A percentile compares a stretch with the other conserved stretches of the same genome.
phyloP scores from a whole-genome alignment of 495 filamentous ascomycete genomes.

The Aspergillus sclerotiicarbonarius region DNA sequence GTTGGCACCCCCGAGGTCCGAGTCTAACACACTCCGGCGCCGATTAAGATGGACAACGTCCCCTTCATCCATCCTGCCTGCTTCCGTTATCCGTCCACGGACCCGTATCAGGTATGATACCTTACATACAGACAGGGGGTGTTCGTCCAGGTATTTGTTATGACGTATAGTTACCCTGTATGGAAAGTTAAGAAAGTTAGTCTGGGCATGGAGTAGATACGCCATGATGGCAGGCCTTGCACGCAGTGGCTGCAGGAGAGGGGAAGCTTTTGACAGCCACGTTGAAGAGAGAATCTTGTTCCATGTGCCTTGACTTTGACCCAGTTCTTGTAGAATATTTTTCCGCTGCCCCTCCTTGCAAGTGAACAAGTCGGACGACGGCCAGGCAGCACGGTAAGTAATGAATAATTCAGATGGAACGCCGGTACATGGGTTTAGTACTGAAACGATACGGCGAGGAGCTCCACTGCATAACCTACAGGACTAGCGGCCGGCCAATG shows the following conservation, averaged over 20 bases:
- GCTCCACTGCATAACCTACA: neutral
- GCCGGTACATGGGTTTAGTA: no score
- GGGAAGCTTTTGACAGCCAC: no score
- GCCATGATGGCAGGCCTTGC: no score
- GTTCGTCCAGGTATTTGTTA: neutral
- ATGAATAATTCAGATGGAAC: no score
- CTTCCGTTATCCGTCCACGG: slow-evolving; percentile 19
- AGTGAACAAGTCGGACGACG: no score
- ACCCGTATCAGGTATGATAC: slow-evolving; percentile 1
- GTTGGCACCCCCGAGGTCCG: slow-evolving; percentile 22
- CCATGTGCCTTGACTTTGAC: no score
- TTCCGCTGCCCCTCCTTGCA: no score
- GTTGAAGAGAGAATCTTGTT: no score
- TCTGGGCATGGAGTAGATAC: neutral
- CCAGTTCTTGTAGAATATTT: no score
- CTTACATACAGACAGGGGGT: neutral
- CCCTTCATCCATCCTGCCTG: neutral
- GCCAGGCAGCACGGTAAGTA: no score
- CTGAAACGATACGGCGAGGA: no score
- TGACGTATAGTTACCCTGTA: slow-evolving; percentile 4
- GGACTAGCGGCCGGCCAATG: neutral
- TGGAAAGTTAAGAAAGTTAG: neutral
- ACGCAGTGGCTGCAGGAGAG: no score
- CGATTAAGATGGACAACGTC: neutral
- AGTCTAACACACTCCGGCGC: slow-evolving; percentile 16